Percentiles rank a stretch among this genome's conserved stretches.
phyloP scores from a whole-genome alignment of 2,329 filamentous ascomycete species.

The Colletotrichum costaricense region DNA sequence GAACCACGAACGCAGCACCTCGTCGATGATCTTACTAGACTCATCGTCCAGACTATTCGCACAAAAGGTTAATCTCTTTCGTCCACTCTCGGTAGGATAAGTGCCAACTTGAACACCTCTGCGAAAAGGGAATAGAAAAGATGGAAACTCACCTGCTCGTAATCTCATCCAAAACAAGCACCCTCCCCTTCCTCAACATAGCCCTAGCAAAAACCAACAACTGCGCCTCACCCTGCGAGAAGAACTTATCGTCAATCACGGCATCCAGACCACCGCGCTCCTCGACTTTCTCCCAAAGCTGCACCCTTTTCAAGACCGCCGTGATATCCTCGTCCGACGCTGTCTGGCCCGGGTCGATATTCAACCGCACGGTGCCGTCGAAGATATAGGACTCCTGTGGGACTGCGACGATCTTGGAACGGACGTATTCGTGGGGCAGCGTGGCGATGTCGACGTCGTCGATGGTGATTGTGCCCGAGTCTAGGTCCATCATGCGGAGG shows the following conservation, averaged over 20 bases:
- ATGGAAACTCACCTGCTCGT: conserved; percentile 47
- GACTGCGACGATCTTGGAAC: conserved; percentile 51
- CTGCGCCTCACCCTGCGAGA: conserved; percentile 61
- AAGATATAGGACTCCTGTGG: conserved; percentile 65
- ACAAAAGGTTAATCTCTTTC: rapidly evolving
- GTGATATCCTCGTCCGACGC: conserved; percentile 54
- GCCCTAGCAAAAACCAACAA: conserved; percentile 60
- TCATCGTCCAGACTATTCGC: conserved; percentile 35
- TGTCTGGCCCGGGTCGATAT: conserved; percentile 55
- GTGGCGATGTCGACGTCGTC: conserved; percentile 53
- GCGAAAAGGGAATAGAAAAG: too few species aligned
- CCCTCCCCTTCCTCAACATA: conserved; percentile 49
- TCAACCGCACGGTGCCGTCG: conserved; percentile 57
- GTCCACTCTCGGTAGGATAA: not conserved
- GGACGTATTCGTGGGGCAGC: conserved; percentile 41
- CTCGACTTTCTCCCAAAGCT: conserved; percentile 55
- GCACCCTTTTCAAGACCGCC: conserved; percentile 56
- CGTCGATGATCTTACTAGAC: conserved; percentile 31
- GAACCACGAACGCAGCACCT: conserved; percentile 37
- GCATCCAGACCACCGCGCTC: conserved; percentile 50
- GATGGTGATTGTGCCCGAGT: conserved; percentile 54
- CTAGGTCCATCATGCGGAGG: conserved; percentile 58
- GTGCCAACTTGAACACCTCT: too few species aligned
- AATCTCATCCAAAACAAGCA: conserved; percentile 56
- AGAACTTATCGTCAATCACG: conserved; percentile 42